Conservation (phyloP, 2,329 filamentous ascomycete species). For the Pseudogymnoascus sp. region DNA sequence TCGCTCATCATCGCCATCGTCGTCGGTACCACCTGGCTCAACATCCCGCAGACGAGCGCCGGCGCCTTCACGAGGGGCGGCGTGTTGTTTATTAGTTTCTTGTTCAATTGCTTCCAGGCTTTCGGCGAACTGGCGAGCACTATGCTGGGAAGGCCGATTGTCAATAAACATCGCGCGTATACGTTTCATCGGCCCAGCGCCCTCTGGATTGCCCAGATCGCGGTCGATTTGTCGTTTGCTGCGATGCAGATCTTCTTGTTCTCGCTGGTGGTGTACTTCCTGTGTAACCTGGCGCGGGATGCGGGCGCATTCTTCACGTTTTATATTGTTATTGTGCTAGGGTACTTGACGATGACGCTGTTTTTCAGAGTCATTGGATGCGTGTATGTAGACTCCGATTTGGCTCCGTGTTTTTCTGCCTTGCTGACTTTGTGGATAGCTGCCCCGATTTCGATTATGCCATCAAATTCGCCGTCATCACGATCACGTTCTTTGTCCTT, state of each 20-base stretch:
- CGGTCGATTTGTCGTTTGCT: conserved; percentile 48
- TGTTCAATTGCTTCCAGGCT: conserved; percentile 55
- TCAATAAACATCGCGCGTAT: conserved; percentile 52
- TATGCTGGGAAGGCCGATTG: conserved; percentile 51
- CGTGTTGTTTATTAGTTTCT: conserved; percentile 55
- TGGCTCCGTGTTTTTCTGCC: neutral
- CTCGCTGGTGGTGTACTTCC: conserved; percentile 54
- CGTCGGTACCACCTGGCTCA: conserved; percentile 60
- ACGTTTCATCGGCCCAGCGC: conserved; percentile 50
- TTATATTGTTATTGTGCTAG: conserved; percentile 46
- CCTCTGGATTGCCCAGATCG: conserved; percentile 50
- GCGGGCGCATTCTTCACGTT: conserved; percentile 55
- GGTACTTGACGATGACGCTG: conserved; percentile 51
- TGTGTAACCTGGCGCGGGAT: conserved; percentile 47
- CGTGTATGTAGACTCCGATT: neutral
- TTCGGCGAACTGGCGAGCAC: conserved; percentile 61
- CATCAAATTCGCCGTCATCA: conserved; percentile 47
- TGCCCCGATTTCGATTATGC: conserved; percentile 50
- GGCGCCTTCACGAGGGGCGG: conserved; percentile 60
- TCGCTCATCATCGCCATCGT: conserved; percentile 55
- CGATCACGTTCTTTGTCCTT: conserved; percentile 46
- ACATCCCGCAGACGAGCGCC: conserved; percentile 47
- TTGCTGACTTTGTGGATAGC: conserved; percentile 35
- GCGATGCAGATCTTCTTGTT: conserved; percentile 54
- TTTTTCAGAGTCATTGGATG: conserved; percentile 38